These are phyloP conservation scores for Boletus patriciae DNA, from an alignment of 768 basidiomycete genomes.

Conservation along the genomic window DNA sequence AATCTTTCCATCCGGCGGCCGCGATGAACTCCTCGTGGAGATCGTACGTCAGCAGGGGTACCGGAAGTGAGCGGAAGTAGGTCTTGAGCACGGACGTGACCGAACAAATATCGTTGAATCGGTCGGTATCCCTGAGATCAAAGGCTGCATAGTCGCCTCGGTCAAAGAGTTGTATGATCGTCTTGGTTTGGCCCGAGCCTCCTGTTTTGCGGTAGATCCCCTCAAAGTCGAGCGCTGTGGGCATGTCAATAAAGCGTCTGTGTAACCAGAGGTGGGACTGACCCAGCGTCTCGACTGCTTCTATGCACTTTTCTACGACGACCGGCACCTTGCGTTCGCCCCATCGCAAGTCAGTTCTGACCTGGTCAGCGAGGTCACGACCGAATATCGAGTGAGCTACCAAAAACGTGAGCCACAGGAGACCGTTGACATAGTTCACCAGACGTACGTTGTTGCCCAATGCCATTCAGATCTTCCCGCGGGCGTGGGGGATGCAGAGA, in stretches of 20 bases:
- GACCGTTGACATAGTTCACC: constrained; percentile 6
- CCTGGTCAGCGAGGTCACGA: constrained; percentile 83
- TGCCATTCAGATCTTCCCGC: constrained; percentile 33
- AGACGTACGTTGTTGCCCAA: constrained; percentile 21
- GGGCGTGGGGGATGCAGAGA: constrained; percentile 45
- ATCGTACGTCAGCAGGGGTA: constrained; percentile 86
- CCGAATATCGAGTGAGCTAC: constrained; percentile 91
- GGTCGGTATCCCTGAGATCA: constrained; percentile 80
- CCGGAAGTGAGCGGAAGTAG: constrained; percentile 91
- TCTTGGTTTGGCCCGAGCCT: constrained; percentile 87
- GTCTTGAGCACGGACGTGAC: constrained; percentile 96
- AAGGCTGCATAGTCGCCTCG: constrained; percentile 87
- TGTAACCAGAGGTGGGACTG: constrained; percentile 24
- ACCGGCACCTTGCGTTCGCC: constrained; percentile 71
- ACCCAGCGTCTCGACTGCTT: constrained; percentile 88
- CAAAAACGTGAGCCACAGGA: constrained; percentile 17
- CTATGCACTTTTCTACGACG: constrained; percentile 94
- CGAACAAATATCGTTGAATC: constrained; percentile 97
- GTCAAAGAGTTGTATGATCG: constrained; percentile 93
- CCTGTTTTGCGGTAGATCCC: constrained; percentile 99
- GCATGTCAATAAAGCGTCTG: constrained; percentile 1
- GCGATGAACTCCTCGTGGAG: constrained; percentile 88
- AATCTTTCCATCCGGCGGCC: constrained; percentile 70
- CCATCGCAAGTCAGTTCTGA: constrained; percentile 60
- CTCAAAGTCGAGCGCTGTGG: constrained; percentile 86